phyloP scores from a whole-genome alignment of 768 basidiomycete genomes.

The Cyclocybe aegerita region DNA sequence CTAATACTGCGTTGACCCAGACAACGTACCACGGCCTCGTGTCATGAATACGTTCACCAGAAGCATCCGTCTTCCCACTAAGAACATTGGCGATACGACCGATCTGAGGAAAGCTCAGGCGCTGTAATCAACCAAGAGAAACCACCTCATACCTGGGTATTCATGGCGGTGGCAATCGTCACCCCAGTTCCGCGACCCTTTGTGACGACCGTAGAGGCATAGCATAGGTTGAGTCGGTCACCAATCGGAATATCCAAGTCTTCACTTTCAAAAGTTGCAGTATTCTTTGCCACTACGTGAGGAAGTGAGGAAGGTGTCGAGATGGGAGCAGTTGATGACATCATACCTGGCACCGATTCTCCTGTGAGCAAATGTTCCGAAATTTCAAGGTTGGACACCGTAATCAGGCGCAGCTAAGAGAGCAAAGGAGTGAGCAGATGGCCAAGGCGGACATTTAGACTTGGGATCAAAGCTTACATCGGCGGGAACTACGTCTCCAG shows the following conservation, averaged over 20 bases:
- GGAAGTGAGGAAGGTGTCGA: neutral
- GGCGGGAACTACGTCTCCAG: conserved; percentile 43
- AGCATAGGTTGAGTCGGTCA: conserved; percentile 42
- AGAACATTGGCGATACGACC: conserved; percentile 38
- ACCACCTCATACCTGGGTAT: conserved; percentile 43
- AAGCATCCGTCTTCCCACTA: conserved; percentile 22
- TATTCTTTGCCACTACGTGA: conserved; percentile 36
- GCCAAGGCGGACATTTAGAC: neutral
- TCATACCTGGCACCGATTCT: conserved; percentile 45
- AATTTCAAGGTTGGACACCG: conserved; percentile 45
- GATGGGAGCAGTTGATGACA: neutral
- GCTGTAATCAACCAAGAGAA: neutral
- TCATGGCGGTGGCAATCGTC: conserved; percentile 49
- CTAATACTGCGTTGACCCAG: conserved; percentile 18
- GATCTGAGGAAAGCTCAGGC: conserved; percentile 20
- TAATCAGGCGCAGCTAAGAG: conserved; percentile 38
- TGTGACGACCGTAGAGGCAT: conserved; percentile 41
- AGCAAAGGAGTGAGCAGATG: neutral
- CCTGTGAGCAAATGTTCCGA: conserved; percentile 55
- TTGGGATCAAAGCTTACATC: conserved; percentile 29
- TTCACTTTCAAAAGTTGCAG: conserved; percentile 25
- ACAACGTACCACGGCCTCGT: conserved; percentile 22
- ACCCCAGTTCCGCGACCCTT: conserved; percentile 52
- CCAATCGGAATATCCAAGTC: conserved; percentile 38
- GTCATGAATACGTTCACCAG: conserved; percentile 12